Base-by-base conservation (phyloP, 2,329 filamentous ascomycete species). In the Hypomyces perniciosus region DNA sequence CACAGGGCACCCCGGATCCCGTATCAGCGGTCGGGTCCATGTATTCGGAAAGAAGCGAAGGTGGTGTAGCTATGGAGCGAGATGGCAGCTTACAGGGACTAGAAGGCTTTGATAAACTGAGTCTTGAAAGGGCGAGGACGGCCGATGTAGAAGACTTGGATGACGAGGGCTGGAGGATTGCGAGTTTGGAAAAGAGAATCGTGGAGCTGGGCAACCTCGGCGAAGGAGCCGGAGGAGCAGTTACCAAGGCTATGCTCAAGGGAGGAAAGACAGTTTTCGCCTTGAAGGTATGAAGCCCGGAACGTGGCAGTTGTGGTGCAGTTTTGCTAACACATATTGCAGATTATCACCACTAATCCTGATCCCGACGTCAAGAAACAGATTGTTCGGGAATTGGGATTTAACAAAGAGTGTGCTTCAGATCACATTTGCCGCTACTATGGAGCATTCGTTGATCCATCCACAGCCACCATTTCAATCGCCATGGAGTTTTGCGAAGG, bases 401-500 rank as follows among this genome's bases (percentile, higher is more conserved):
- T 97, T 78, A 99, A 99, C 78, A 96, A 96, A 71, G 89, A 91
- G 59, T 97, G 93, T 67, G 90, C 89, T 5, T 96, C 90, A 4
- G 86, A 93, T 54, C 90, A 97, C 68, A 99, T 99, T 62, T 99
- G 93, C 72, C 84, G 87, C 56, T 99, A 99, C 72, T 99, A 96
- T 63, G 93, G 93, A 56, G 92, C 92, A 38, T 99, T 97, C 67
- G 89, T 95, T 66, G 92, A 99, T 65, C 88, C 93, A 52, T 86
- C 90, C n/a, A 95, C 90, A 8, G 90, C 91, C 46, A 97, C 92
- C 44, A 97, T 99, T 59, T 96, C 90, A 44, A 99, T 99, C 64
- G 91, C 90, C 51, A 99, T 99, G 93, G 93, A 99, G 67, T 97
- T 95, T 63, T 99, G 93, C 66, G 93, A 97, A 70, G 93, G 93